These are phyloP conservation scores for Gastrolobium bilobum DNA, from an alignment of 306 rosid genomes.

Conservation along the genomic window DNA sequence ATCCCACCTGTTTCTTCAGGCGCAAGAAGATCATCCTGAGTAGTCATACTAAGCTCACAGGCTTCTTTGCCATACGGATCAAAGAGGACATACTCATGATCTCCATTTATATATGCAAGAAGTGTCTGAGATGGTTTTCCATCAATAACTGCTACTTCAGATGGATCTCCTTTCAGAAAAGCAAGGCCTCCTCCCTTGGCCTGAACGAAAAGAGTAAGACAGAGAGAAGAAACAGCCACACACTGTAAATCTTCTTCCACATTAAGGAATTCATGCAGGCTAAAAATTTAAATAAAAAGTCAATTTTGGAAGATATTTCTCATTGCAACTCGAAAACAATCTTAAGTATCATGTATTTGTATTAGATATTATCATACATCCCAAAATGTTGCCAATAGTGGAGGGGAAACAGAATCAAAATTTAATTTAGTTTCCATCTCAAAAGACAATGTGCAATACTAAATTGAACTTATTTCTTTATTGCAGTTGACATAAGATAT, in stretches of 20 bases:
- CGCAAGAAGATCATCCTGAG: constrained; percentile 49
- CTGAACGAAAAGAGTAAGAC: constrained; percentile 51
- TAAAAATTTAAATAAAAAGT: constrained; percentile 14
- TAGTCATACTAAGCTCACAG: constrained; percentile 53
- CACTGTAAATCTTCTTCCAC: constrained; percentile 12
- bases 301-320: background rate
- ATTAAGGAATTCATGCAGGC: background rate
- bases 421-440: constrained; percentile 9
- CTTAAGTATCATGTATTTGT: background rate
- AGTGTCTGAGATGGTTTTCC: constrained; percentile 52
- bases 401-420: background rate
- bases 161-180: constrained; percentile 61
- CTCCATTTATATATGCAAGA: constrained; percentile 78
- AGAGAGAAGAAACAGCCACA: constrained; percentile 5
- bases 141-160: constrained; percentile 51
- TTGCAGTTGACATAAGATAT: background rate
- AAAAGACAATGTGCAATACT: background rate
- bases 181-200: constrained; percentile 89
- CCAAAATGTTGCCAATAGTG: background rate
- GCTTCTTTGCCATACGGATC: constrained; percentile 68
- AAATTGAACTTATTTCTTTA: background rate
- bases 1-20: constrained; percentile 80
- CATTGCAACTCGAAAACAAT: constrained; percentile 14
- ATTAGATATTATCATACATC: background rate
- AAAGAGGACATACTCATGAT: constrained; percentile 81